Conservation (phyloP, 2,329 filamentous ascomycete species). For the Diaporthe sp. region DNA sequence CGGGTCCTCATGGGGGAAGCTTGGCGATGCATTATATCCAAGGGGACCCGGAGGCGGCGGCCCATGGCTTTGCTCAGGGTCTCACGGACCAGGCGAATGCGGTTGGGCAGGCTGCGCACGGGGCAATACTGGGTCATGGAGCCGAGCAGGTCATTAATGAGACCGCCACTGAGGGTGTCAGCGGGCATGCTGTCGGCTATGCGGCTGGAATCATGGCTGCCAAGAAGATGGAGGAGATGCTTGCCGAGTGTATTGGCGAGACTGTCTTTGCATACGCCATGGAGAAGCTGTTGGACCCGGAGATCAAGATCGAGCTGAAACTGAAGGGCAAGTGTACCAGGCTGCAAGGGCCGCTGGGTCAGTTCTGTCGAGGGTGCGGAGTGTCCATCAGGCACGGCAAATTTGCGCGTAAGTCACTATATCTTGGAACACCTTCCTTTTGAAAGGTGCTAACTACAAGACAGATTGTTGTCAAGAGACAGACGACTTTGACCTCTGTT, state of each 20-base stretch:
- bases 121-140: constrained; percentile 29
- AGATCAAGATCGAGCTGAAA: constrained; percentile 37
- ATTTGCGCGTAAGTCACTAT: constrained; percentile 32
- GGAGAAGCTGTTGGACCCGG: constrained; percentile 39
- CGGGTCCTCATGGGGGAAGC: constrained; percentile 23
- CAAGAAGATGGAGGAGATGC: constrained; percentile 41
- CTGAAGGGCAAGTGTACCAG: constrained; percentile 36
- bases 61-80: constrained; percentile 36
- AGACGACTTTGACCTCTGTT: constrained; percentile 40
- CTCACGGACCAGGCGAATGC: constrained; percentile 37
- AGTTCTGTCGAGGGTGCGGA: constrained; percentile 36
- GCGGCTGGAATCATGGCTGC: constrained; percentile 36
- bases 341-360: constrained; percentile 36
- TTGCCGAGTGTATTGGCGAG: constrained; percentile 39
- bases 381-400: constrained; percentile 37
- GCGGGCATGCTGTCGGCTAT: constrained; percentile 37
- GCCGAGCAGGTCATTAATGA: constrained; percentile 30
- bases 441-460: neutral
- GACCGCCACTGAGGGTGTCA: constrained; percentile 17
- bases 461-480: constrained; percentile 37
- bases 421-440: neutral
- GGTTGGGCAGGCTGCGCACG: constrained; percentile 36
- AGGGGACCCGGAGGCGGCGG: constrained; percentile 32
- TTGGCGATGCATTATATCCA: constrained; percentile 30
- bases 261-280: constrained; percentile 38